Percentiles rank a stretch among this genome's conserved stretches.
Evolutionary conservation across 169 alveolate genomes (phyloP).

Genomic region (Cytauxzoon felis): DNA sequence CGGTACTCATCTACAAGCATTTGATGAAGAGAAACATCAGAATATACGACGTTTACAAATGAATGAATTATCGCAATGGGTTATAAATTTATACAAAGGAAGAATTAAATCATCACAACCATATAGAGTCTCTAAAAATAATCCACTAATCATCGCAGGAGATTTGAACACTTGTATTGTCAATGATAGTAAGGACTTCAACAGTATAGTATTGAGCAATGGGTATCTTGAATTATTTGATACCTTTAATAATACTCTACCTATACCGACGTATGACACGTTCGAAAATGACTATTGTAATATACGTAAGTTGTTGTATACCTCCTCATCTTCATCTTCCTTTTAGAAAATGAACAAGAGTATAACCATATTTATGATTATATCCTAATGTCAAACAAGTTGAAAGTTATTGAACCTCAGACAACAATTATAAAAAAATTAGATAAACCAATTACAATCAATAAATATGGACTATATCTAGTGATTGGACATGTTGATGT

Average conservation of each 20-base stretch:
- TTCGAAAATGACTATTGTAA: constrained; percentile 40
- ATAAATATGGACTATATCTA: too few species aligned
- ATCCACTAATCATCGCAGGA: constrained; percentile 69
- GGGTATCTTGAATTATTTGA: neutral
- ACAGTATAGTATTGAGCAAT: constrained; percentile 2
- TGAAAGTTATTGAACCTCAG: constrained; percentile 23
- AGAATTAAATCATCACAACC: neutral
- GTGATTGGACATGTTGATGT: neutral
- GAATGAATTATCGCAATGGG: constrained; percentile 73
- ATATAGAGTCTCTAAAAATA: neutral
- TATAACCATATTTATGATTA: constrained; percentile 33
- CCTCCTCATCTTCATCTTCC: neutral
- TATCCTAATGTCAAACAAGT: constrained; percentile 12
- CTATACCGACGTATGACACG: constrained; percentile 35
- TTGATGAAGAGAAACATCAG: constrained; percentile 40
- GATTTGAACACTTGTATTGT: constrained; percentile 63
- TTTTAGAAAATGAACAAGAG: neutral
- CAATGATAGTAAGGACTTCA: constrained; percentile 31
- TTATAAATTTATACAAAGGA: neutral
- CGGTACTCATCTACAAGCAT: constrained; percentile 82
- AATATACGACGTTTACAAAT: constrained; percentile 64
- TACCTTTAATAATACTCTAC: neutral
- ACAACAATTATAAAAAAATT: constrained; percentile 7
- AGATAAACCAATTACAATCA: constrained; percentile 2
- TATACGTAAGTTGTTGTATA: neutral